These are phyloP conservation scores for Metarhizium rileyi DNA, from an alignment of 2,329 filamentous ascomycete species.

Conservation along the genomic window DNA sequence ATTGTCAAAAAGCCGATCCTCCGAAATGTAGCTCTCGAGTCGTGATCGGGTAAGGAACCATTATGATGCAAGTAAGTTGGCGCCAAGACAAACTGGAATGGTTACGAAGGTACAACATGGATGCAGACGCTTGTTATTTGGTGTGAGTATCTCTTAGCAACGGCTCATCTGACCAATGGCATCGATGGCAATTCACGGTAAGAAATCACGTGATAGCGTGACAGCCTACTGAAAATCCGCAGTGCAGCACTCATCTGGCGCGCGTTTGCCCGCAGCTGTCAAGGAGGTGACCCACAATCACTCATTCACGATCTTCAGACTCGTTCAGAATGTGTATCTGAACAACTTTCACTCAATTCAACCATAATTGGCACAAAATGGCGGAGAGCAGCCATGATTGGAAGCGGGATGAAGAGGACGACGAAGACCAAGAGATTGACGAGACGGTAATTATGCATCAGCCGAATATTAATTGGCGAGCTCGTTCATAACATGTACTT, in stretches of 20 bases:
- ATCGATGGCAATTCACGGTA: constrained; percentile 11
- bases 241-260: neutral
- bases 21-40: neutral
- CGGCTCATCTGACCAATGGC: constrained; percentile 15
- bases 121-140: neutral
- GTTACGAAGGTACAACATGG: neutral
- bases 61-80: constrained; percentile 4
- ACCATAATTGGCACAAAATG: constrained; percentile 14
- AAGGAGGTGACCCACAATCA: constrained; percentile 7
- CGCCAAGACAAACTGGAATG: neutral
- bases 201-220: constrained; percentile 22
- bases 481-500: neutral
- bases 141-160: constrained; percentile 9
- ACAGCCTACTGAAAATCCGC: constrained; percentile 10
- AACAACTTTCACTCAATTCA: neutral
- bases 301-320: constrained; percentile 2
- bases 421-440: constrained; percentile 49
- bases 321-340: neutral
- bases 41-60: neutral
- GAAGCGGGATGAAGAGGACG: constrained; percentile 51
- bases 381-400: constrained; percentile 30
- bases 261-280: constrained; percentile 23
- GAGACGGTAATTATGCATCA: constrained; percentile 43
- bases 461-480: neutral
- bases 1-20: constrained; percentile 1